Evolutionary conservation across 352 stramenopile species (phyloP), one percentile per base, ranked within the genome.

Genomic region (Phytophthora cryptogea): DNA sequence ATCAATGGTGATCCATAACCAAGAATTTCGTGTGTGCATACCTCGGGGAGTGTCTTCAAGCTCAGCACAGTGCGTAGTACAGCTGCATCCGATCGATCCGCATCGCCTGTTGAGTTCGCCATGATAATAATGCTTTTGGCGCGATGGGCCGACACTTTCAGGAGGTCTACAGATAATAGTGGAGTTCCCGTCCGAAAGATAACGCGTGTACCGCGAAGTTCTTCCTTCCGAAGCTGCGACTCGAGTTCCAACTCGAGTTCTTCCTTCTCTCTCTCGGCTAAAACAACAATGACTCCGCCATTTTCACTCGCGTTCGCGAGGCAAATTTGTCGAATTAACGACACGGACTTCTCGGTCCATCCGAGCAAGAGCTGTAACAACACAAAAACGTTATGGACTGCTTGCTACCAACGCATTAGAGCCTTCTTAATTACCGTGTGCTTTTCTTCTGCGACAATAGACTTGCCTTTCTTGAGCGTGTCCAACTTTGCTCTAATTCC

Each of bases 391-490:
- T 39, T 32, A 50, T 8, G 28, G 6, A 44, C 39, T n/a, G 11
- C 8, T 23, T 9, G 16, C 14, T 17, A 44, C 20, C 39, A 43
- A 2, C 5, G 1, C 39, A n/a, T 7, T 4, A 4, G 26, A 30
- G 10, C 5, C 13, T 31, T n/a, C 23, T 2, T 8, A 31, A 70
- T 65, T 59, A 89, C 76, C 28, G 86, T 93, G 67, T 96, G 88
- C 9, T 73, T 69, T 16, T 77, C 64, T 44, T 94, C 88, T 4
- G 89, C 80, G 8, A 96, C 78, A 32, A 81, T 71, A 28, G 70
- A 89, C 30, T 88, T 88, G n/a, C 88, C 88, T 66, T 92, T 90
- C 55, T 95, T 95, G 1, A 96, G 40, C 27, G 80, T 88, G 40
- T 95, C 84, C 52, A 95, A 85, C 45, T 91, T 89, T 8, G 90